A percentile compares a stretch with the other conserved stretches of the same genome.
These are phyloP conservation scores for Aspergillus fischeri DNA, from an alignment of 2,329 filamentous ascomycete species.

Conservation along the genomic window DNA sequence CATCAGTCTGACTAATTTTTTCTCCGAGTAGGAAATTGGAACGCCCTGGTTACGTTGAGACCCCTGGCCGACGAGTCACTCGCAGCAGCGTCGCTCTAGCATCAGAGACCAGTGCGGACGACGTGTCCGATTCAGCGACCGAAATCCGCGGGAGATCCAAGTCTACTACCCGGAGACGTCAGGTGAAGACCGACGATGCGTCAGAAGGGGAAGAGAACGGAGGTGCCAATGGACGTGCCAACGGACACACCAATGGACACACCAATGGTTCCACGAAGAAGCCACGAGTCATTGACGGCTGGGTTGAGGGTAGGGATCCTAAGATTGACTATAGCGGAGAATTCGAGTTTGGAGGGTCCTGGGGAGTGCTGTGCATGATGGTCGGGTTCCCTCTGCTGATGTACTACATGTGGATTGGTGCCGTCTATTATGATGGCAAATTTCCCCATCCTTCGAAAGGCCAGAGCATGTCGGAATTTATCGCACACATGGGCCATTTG, in stretches of 20 bases:
- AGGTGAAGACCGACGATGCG: slow-evolving; percentile 25
- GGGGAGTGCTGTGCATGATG: slow-evolving; percentile 83
- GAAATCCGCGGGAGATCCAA: slow-evolving; percentile 18
- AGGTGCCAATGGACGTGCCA: slow-evolving; percentile 16
- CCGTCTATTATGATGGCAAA: slow-evolving; percentile 84
- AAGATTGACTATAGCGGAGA: slow-evolving; percentile 48
- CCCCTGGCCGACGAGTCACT: slow-evolving; percentile 44
- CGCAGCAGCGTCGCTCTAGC: slow-evolving; percentile 39
- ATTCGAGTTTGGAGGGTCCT: slow-evolving; percentile 81
- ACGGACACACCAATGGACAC: slow-evolving; percentile 17
- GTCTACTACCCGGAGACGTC: slow-evolving; percentile 28
- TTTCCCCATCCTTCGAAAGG: slow-evolving; percentile 64
- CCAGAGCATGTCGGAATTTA: slow-evolving; percentile 68
- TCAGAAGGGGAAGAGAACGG: slow-evolving; percentile 24
- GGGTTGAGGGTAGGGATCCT: slow-evolving; percentile 39
- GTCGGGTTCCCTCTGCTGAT: slow-evolving; percentile 87
- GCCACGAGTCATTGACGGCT: slow-evolving; percentile 37
- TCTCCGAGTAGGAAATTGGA: slow-evolving; percentile 45
- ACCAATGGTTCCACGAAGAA: slow-evolving; percentile 19
- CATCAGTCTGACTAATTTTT: slow-evolving; percentile 1
- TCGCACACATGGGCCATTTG: slow-evolving; percentile 64
- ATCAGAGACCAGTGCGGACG: slow-evolving; percentile 29
- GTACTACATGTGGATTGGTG: slow-evolving; percentile 99
- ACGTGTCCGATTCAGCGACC: slow-evolving; percentile 24
- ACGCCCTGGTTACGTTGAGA: slow-evolving; percentile 50